Percentiles rank a stretch among this genome's conserved stretches.
These are phyloP conservation scores for Cicer bijugum DNA, from an alignment of 306 rosid species.

Conservation along the genomic window DNA sequence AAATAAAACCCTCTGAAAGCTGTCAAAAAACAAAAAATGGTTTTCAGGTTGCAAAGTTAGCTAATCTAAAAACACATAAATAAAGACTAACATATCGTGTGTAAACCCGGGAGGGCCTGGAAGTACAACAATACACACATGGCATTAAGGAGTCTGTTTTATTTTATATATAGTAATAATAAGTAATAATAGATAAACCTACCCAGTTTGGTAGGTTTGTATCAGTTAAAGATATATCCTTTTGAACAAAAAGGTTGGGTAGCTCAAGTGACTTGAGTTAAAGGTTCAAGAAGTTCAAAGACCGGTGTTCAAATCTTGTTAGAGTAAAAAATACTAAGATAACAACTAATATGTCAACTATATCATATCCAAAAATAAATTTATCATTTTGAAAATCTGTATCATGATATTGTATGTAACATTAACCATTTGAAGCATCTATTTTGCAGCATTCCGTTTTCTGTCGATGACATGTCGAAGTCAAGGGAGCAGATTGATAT, in stretches of 20 bases:
- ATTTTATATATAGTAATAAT: too few relatives aligned
- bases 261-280: too few relatives aligned
- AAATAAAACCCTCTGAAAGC: background rate
- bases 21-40: background rate
- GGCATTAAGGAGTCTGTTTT: too few relatives aligned
- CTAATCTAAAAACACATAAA: constrained; percentile 14
- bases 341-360: too few relatives aligned
- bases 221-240: background rate
- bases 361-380: too few relatives aligned
- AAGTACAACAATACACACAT: too few relatives aligned
- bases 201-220: constrained; percentile 18
- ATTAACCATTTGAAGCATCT: constrained; percentile 42
- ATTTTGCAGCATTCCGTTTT: constrained; percentile 62
- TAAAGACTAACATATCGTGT: background rate
- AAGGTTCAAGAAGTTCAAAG: too few relatives aligned
- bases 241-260: too few relatives aligned
- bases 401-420: constrained; percentile 8
- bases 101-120: too few relatives aligned
- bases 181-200: background rate
- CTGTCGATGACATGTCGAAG: constrained; percentile 62
- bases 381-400: constrained; percentile 29
- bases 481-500: constrained; percentile 65
- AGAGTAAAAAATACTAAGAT: too few relatives aligned
- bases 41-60: constrained; percentile 1
- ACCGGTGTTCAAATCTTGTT: too few relatives aligned